Conservation (phyloP, 2,329 filamentous ascomycete genomes). For the Paecilomyces dactylethromorphus region DNA sequence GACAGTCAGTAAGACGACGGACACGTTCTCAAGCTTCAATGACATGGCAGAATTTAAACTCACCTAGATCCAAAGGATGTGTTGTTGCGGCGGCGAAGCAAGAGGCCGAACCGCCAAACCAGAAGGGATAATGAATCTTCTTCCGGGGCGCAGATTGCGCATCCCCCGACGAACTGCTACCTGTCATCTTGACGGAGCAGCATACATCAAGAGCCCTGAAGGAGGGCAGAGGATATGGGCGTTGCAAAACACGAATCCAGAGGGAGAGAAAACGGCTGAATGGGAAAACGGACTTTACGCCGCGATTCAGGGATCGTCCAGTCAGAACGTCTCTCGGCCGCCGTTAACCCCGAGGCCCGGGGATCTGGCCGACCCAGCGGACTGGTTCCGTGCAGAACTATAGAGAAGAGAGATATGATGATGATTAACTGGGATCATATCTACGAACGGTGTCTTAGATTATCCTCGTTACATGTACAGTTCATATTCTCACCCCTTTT, state of each 20-base stretch:
- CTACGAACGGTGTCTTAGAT: no score
- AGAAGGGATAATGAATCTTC: slow-evolving; percentile 65
- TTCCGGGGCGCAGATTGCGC: slow-evolving; percentile 18
- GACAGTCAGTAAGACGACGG: slow-evolving; percentile 14
- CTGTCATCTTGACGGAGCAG: slow-evolving; percentile 20
- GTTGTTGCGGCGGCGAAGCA: slow-evolving; percentile 88
- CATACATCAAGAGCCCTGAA: not conserved
- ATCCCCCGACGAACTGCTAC: slow-evolving; percentile 25
- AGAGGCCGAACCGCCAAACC: slow-evolving; percentile 94
- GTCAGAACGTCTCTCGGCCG: not conserved
- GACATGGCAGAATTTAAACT: slow-evolving; percentile 26
- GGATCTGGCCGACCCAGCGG: no score
- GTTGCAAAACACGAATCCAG: not conserved
- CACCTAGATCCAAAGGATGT: slow-evolving; percentile 87
- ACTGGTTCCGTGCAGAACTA: no score
- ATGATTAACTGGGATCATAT: no score
- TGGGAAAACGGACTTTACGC: not conserved
- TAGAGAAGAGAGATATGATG: no score
- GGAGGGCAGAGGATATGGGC: not conserved
- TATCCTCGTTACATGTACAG: not conserved
- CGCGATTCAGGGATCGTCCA: not conserved
- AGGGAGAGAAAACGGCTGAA: not conserved
- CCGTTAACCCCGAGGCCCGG: no score
- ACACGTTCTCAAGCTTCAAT: not conserved
- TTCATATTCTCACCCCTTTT: not conserved